Evolutionary conservation across 805 yeast species (phyloP).

Genomic region (Kuraishia cidri): DNA sequence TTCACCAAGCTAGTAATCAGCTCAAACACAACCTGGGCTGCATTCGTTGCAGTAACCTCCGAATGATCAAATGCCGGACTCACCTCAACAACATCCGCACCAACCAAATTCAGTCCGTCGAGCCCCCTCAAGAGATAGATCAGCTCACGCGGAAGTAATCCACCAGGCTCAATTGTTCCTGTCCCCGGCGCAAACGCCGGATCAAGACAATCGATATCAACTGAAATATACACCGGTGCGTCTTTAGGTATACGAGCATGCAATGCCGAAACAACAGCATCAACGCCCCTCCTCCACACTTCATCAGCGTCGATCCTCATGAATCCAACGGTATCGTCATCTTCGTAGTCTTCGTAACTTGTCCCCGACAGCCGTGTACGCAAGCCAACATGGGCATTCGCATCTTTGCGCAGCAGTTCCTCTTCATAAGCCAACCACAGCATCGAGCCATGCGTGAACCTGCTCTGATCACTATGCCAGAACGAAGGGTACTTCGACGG

Average conservation of each 20-base stretch:
- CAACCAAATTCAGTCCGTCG: slow-evolving; percentile 36
- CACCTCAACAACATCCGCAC: slow-evolving; percentile 52
- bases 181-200: slow-evolving; percentile 53
- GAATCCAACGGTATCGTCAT: slow-evolving; percentile 65
- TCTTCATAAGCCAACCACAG: slow-evolving; percentile 74
- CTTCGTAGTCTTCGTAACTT: slow-evolving; percentile 51
- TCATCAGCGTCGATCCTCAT: slow-evolving; percentile 65
- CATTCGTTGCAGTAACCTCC: slow-evolving; percentile 60
- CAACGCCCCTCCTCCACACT: slow-evolving; percentile 56
- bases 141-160: slow-evolving; percentile 47
- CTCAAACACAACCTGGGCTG: slow-evolving; percentile 66
- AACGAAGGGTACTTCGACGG: slow-evolving; percentile 56
- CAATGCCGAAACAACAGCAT: slow-evolving; percentile 48
- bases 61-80: slow-evolving; percentile 58
- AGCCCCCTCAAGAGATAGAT: slow-evolving; percentile 35
- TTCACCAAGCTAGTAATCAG: slow-evolving; percentile 69
- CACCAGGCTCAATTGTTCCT: slow-evolving; percentile 54
- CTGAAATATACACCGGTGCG: slow-evolving; percentile 65
- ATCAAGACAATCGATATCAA: slow-evolving; percentile 63
- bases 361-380: slow-evolving; percentile 64
- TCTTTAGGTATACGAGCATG: slow-evolving; percentile 47
- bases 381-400: slow-evolving; percentile 69
- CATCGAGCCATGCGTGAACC: slow-evolving; percentile 81
- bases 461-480: slow-evolving; percentile 10
- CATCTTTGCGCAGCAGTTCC: slow-evolving; percentile 43